phyloP scores from a whole-genome alignment of 2,329 filamentous ascomycete genomes.

The Penicillium brevicompactum region DNA sequence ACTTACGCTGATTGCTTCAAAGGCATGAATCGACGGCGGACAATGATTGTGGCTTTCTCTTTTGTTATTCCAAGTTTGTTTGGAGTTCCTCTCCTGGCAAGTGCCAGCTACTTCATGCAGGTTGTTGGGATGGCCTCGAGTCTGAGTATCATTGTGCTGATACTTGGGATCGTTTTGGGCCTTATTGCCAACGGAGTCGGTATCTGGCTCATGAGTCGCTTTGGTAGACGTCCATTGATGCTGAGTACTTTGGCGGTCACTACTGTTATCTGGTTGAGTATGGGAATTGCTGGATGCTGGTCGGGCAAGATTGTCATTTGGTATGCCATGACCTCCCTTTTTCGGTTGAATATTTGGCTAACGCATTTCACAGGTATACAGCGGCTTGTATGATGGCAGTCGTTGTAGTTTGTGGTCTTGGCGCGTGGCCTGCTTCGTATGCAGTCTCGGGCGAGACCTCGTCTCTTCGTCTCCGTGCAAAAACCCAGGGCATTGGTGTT shows the following conservation, averaged over 20 bases:
- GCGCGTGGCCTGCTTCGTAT: conserved; percentile 41
- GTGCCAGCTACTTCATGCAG: conserved; percentile 46
- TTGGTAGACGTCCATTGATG: conserved; percentile 44
- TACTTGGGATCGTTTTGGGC: conserved; percentile 50
- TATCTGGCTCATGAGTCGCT: conserved; percentile 47
- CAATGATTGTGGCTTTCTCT: conserved; percentile 40
- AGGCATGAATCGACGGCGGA: conserved; percentile 30
- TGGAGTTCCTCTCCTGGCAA: conserved; percentile 49
- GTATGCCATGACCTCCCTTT: conserved; percentile 27
- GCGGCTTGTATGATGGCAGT: conserved; percentile 49
- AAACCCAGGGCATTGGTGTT: conserved; percentile 45
- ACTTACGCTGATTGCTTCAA: conserved; percentile 32
- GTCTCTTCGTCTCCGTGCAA: conserved; percentile 40
- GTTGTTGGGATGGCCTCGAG: conserved; percentile 34
- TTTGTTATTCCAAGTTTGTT: conserved; percentile 49
- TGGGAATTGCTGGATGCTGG: conserved; percentile 54
- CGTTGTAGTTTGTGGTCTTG: conserved; percentile 42
- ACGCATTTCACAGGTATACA: conserved; percentile 37
- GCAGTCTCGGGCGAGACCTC: conserved; percentile 39
- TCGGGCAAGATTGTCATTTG: conserved; percentile 42
- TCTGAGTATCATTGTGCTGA: conserved; percentile 46
- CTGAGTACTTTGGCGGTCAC: conserved; percentile 28
- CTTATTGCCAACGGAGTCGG: conserved; percentile 48
- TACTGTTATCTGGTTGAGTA: conserved; percentile 45
- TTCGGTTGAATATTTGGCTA: background rate